A percentile compares a stretch with the other conserved stretches of the same genome.
Conservation (phyloP, 768 basidiomycete genomes). For the Tylopilus sp. region DNA sequence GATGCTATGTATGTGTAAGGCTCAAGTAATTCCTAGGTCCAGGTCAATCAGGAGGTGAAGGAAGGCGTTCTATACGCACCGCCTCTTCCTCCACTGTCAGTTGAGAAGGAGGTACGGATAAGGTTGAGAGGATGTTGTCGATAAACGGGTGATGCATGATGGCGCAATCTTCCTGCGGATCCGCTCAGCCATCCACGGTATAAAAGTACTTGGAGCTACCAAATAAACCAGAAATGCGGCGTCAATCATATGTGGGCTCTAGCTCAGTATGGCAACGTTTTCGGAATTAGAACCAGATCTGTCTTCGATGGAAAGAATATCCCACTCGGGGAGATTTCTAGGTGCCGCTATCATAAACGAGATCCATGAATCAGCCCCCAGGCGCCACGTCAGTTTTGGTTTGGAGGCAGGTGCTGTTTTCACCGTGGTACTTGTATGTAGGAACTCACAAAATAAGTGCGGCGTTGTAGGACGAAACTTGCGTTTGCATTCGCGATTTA, state of each 20-base stretch:
- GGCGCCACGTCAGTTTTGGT: constrained; percentile 8
- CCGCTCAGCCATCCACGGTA: not conserved
- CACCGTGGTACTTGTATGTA: not conserved
- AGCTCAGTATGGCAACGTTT: constrained; percentile 2
- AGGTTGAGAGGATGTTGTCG: constrained; percentile 36
- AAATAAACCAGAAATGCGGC: constrained; percentile 11
- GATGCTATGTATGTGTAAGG: constrained; percentile 84
- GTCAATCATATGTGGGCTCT: not conserved
- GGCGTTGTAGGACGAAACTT: too few species aligned
- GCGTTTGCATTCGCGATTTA: not conserved
- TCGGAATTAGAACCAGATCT: constrained; percentile 2
- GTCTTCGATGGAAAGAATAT: constrained; percentile 1
- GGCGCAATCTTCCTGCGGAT: not conserved
- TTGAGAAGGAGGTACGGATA: constrained; percentile 24
- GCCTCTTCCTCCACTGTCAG: constrained; percentile 22
- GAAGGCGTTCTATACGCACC: constrained; percentile 11
- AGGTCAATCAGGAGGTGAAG: not conserved
- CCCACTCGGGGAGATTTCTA: not conserved
- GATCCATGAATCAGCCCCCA: constrained; percentile 1
- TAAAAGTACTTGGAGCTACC: constrained; percentile 6
- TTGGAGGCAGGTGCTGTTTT: not conserved
- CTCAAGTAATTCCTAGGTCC: constrained; percentile 59
- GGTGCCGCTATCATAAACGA: constrained; percentile 11
- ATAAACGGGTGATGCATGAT: constrained; percentile 32
- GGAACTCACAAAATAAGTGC: too few species aligned